Evolutionary conservation across 2,329 filamentous ascomycete species (phyloP).

Genomic region (Chrysoporthe austroafricana): DNA sequence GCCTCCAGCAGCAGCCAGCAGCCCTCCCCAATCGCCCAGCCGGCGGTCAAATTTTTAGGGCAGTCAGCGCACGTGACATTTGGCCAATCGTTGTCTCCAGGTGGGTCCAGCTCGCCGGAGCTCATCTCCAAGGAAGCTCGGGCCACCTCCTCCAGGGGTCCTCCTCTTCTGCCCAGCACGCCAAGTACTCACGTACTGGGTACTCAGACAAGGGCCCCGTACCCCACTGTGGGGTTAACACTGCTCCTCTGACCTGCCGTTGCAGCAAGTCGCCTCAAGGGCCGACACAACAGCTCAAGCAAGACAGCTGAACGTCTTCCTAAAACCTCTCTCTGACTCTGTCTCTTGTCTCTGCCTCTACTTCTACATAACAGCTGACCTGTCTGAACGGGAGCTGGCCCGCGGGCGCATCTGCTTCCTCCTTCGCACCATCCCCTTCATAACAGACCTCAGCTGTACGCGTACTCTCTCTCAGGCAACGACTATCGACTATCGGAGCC

Average conservation of each 20-base stretch:
- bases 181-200: no score
- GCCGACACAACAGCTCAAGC: not conserved
- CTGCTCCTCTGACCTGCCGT: not conserved
- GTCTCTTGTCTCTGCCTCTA: no score
- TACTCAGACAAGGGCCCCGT: not conserved
- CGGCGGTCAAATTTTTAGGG: not conserved
- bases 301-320: no score
- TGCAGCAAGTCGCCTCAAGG: not conserved
- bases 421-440: no score
- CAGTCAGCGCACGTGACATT: constrained; percentile 11
- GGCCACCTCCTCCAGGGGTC: constrained; percentile 8
- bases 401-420: no score
- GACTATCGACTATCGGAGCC: no score
- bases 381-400: no score
- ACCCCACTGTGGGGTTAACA: constrained; percentile 15
- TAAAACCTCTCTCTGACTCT: no score
- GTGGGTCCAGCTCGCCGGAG: not conserved
- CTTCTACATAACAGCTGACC: no score
- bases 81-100: not conserved
- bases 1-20: not conserved
- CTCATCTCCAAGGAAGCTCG: constrained; percentile 7
- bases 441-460: no score
- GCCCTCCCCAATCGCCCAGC: not conserved
- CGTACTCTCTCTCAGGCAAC: no score
- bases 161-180: no score